Percentiles rank a stretch among this genome's conserved stretches.
Conservation (phyloP, 495 filamentous ascomycete genomes). For the Neurospora intermedia region DNA sequence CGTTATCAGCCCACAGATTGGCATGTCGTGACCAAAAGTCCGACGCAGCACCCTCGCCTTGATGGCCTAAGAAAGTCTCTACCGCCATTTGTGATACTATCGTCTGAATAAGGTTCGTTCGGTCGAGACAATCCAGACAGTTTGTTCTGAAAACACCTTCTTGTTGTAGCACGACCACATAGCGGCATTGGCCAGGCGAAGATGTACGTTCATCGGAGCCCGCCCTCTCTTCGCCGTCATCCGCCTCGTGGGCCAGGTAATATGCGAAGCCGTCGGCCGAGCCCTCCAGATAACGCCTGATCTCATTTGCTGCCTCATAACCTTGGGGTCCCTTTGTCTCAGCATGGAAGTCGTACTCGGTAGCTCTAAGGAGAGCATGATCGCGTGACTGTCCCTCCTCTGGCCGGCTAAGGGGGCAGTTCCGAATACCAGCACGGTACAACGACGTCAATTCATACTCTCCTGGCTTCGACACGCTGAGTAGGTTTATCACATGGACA, state of each 20-base stretch:
- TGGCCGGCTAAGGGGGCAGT: slow-evolving; percentile 51
- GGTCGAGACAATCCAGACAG: slow-evolving; percentile 90
- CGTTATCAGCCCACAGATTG: slow-evolving; percentile 96
- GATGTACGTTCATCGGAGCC: background rate
- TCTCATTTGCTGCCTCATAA: slow-evolving; percentile 76
- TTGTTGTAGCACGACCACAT: slow-evolving; percentile 72
- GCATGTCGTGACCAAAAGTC: slow-evolving; percentile 90
- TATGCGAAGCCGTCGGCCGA: slow-evolving; percentile 83
- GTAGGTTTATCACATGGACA: slow-evolving; percentile 81
- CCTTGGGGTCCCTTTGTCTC: slow-evolving; percentile 80
- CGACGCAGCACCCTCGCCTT: slow-evolving; percentile 49
- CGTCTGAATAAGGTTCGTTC: slow-evolving; percentile 93
- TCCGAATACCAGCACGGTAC: slow-evolving; percentile 65
- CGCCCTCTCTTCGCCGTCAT: slow-evolving; percentile 28
- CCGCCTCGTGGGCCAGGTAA: slow-evolving; percentile 66
- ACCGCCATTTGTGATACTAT: slow-evolving; percentile 88
- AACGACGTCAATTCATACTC: slow-evolving; percentile 70
- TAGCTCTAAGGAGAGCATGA: slow-evolving; percentile 60
- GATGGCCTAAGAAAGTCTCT: slow-evolving; percentile 64
- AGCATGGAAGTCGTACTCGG: slow-evolving; percentile 91
- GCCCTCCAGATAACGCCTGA: slow-evolving; percentile 59
- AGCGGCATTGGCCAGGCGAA: slow-evolving; percentile 30
- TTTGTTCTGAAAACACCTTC: slow-evolving; percentile 93
- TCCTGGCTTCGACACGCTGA: slow-evolving; percentile 74
- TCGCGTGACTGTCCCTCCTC: slow-evolving; percentile 39